Base-by-base conservation (phyloP, 257 asterid genomes). In the Vinca minor region DNA sequence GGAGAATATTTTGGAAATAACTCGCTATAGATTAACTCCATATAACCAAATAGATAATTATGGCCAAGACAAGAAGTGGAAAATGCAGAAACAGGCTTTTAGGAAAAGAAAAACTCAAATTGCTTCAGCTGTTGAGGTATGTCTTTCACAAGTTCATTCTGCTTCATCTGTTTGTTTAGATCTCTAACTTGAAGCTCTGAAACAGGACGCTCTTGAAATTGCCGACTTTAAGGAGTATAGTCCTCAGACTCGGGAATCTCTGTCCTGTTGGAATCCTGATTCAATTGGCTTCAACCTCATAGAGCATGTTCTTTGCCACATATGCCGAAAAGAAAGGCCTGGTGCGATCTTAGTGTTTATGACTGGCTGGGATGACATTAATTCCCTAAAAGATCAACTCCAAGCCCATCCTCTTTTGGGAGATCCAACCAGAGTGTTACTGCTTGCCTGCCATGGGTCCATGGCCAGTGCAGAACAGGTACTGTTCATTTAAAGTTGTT, bases 351-450 rank as follows among this genome's bases (percentile, higher is more conserved):
- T 91, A 71, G 94, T 91, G 67, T 91, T 91, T 78, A 88, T 91
- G 96, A 91, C 96, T 69, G 98, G 98, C 45, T 91, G 98, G 98
- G 96, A 91, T 72, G 98, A 91, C 89, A 91, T 91, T 77, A 91
- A 88, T 74, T 75, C 96, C 68, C 68, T 91, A 69, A 91, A 91
- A 80, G 88, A 86, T 79, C 95, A 88, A 72, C 98, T 91, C 71
- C 88, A 84, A 75, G 86, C 86, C 44, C 89, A 91, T 81, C 94
- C 92, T 21, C 71, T 88, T 26, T 73, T 91, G 81, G 98, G 98
- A 59, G 96, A 91, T 82, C 85, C 87, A 69, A 85, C 80, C 76
- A 83, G 76, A 76, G 96, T 91, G 71, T 82, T 91, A 71, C 75
- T 91, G 77, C 94, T 91, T 77, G 95, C 96, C 35, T 91, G 98